A percentile compares a stretch with the other conserved stretches of the same genome.
Conservation (phyloP, 257 asterid species). For the Cinchona pubescens region DNA sequence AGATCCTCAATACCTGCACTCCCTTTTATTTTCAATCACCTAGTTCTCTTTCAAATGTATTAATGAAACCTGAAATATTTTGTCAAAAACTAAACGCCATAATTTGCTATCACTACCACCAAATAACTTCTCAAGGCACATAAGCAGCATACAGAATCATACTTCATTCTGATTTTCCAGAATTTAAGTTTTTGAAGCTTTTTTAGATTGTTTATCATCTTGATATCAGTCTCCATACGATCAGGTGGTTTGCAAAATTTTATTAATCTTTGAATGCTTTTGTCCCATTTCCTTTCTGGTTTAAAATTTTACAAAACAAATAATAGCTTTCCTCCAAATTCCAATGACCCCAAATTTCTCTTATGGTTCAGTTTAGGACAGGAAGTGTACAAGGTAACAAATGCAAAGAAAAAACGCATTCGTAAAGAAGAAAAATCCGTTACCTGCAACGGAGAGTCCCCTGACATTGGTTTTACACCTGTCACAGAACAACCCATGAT, state of each 20-base stretch:
- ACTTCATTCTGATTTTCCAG: too few species aligned
- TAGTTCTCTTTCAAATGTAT: neutral
- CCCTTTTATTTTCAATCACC: neutral
- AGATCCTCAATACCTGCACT: neutral
- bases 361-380: neutral
- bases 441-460: slow-evolving; percentile 49
- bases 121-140: too few species aligned
- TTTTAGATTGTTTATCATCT: neutral
- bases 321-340: neutral
- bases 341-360: neutral
- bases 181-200: too few species aligned
- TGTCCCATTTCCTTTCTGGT: too few species aligned
- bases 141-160: neutral
- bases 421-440: neutral
- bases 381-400: neutral
- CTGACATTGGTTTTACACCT: slow-evolving; percentile 37
- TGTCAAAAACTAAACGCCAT: neutral
- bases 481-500: slow-evolving; percentile 52
- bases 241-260: neutral
- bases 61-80: neutral
- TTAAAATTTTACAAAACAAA: neutral
- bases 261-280: neutral
- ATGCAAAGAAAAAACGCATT: neutral
- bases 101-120: too few species aligned
- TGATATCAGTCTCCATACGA: neutral